Evolutionary conservation across 1,284 basidiomycete species (phyloP), one percentile per base, ranked within the genome.

Genomic region (Ganoderma lingzhi): DNA sequence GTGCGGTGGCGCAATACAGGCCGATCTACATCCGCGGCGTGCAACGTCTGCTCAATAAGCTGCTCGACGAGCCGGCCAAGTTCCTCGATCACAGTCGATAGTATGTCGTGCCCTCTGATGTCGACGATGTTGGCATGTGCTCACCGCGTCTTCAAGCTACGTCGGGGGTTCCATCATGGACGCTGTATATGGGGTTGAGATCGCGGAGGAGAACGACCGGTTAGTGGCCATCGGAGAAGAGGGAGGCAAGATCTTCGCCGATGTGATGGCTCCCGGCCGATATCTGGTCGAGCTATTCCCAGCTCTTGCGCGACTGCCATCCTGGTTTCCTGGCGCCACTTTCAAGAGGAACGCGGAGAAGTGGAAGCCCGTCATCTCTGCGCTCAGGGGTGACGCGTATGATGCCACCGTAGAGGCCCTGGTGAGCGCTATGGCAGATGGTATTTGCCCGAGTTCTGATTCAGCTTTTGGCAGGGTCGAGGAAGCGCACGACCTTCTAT

Each of bases 151-250:
- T 30, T 35, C 9, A 35, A 71, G 70, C n/a, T 39, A 59, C 41
- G 59, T 72, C 14, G 59, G 64, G 9, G 66, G 55, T 0, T 67
- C 66, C 2, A 66, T 64, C 58, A 66, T 72, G 62, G 65, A 66
- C 39, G 42, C 70, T 14, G 63, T 67, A 3, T 72, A 72, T n/a
- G 68, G 68, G 0, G 30, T 70, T 5, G 37, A n/a, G 12, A 59
- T 64, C 5, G 17, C 23, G 3, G 68, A 66, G 9, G 53, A 51
- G 10, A 37, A 66, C 35, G 65, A 70, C 48, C 28, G 44, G 4
- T 68, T 64, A 15, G 44, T 70, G 10, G 19, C 73, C 14, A 76
- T 80, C 10, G 66, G 60, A 5, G 62, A 66, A 41, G 60, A 56
- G 14, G 68, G 61, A 9, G 48, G 37, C 10, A 3, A 5, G 2